Conservation (phyloP, 345 rosid species). For the Acer campestre region DNA sequence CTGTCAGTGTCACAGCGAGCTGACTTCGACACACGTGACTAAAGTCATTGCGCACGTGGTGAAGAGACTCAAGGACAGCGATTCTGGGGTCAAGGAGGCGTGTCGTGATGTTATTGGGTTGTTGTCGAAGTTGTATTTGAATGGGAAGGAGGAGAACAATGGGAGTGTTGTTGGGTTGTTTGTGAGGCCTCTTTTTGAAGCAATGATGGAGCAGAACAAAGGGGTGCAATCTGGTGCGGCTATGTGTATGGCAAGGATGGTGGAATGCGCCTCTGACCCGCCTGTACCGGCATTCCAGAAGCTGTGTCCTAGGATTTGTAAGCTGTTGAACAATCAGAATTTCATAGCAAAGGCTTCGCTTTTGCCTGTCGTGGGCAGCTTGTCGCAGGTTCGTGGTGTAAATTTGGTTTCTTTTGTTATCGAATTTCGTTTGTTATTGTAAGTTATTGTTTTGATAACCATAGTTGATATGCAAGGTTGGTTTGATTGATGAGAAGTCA, state of each 20-base stretch:
- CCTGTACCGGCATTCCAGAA: conserved; percentile 73
- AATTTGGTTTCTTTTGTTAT: conserved; percentile 17
- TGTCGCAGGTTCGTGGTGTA: conserved; percentile 69
- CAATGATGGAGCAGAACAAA: conserved; percentile 97
- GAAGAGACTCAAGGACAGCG: conserved; percentile 80
- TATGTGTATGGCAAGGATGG: conserved; percentile 86
- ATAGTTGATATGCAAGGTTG: not conserved
- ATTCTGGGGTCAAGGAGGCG: conserved; percentile 92
- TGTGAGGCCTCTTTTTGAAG: conserved; percentile 88
- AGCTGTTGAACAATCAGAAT: conserved; percentile 78
- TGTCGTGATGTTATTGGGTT: conserved; percentile 87
- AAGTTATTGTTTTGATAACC: not conserved
- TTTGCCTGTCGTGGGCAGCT: conserved; percentile 73
- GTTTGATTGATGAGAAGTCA: not conserved
- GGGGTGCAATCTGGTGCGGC: conserved; percentile 92
- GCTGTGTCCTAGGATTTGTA: conserved; percentile 87
- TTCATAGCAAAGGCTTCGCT: conserved; percentile 82
- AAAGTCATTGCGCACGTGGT: conserved; percentile 70
- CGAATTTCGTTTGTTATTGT: conserved; percentile 2
- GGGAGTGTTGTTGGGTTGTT: conserved; percentile 62
- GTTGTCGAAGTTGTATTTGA: conserved; percentile 68
- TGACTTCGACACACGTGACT: conserved; percentile 67
- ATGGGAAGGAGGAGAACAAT: conserved; percentile 44
- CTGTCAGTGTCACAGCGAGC: conserved; percentile 64
- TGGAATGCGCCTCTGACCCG: conserved; percentile 68